Evolutionary conservation across 202 grass and related monocot species (phyloP), one percentile per base, ranked within the genome.

Genomic region (Dendrocalamus latiflorus): DNA sequence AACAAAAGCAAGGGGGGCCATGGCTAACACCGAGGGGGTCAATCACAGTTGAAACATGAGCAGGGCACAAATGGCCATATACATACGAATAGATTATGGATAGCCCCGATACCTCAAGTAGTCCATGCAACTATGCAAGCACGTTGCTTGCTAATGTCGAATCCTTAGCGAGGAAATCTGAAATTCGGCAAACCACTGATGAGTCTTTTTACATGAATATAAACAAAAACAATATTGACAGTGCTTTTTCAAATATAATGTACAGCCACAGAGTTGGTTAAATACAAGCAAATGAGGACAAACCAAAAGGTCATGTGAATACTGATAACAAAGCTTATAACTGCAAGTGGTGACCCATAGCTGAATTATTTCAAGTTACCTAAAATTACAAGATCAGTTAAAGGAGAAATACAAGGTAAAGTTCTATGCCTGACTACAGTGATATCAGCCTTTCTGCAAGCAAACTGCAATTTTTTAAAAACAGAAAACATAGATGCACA

Each of bases 111-210:
- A 28, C 28, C 30, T 30, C 56, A 47, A 58, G 48, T 38, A 43
- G 50, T 49, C 53, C 30, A 62, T 54, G 81, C 60, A 68, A 80
- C 30, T 30, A 30, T 30, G 30, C 30, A 30, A 30, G 14, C 0
- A 9, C 17, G 0, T 43, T 41, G 50, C 60, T 57, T 28, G 26
- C 24, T 43, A 34, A 16, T 22, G 68, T 20, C 5, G 11, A 74
- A 60, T 48, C 59, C 39, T 68, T 9, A n/a, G 66, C 16, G 39
- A 20, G 22, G 18, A 18, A 25, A 50, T 84, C 75, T 88, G 68
- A 88, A 88, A 87, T 55, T 36, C 12, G 8, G 28, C 21, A 87
- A 39, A 20, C 5, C 33, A 38, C 8, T 1, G 41, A 60, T 72
- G 34, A 54, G 21, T 2, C 24, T 21, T 74, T 41, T 24, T 13